These are phyloP conservation scores for Cymbopogon citratus DNA, from an alignment of 176 grass and related monocot genomes.

Conservation along the genomic window DNA sequence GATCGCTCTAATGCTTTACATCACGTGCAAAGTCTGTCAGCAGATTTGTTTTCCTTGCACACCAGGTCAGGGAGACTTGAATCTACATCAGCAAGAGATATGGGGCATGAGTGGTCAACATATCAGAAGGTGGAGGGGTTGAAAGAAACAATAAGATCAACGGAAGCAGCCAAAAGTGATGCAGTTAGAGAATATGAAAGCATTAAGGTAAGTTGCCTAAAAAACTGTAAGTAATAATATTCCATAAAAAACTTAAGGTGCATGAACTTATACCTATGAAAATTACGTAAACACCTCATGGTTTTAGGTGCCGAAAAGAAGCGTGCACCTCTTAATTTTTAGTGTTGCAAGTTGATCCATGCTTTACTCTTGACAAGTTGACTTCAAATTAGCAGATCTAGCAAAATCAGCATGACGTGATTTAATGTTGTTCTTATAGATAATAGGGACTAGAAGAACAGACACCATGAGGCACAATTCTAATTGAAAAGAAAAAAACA, in stretches of 20 bases:
- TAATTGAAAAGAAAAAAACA: background rate
- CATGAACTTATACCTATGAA: background rate
- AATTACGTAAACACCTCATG: background rate
- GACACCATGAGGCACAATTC: background rate
- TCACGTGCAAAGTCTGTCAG: slow-evolving; percentile 58
- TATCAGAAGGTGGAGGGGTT: slow-evolving; percentile 68
- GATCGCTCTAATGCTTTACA: slow-evolving; percentile 80
- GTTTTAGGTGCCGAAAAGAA: background rate
- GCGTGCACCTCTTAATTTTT: background rate
- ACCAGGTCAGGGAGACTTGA: slow-evolving; percentile 58
- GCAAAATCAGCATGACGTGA: background rate
- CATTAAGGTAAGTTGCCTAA: slow-evolving; percentile 66
- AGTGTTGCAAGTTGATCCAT: background rate
- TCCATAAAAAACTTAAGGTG: background rate
- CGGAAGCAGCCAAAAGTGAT: slow-evolving; percentile 65
- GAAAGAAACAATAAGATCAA: slow-evolving; percentile 72
- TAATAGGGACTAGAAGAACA: background rate
- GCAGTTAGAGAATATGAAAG: slow-evolving; percentile 76
- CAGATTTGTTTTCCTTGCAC: slow-evolving; percentile 63
- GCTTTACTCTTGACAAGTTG: background rate
- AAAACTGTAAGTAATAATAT: background rate
- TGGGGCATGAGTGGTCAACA: slow-evolving; percentile 51
- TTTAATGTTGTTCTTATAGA: background rate
- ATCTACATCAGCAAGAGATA: slow-evolving; percentile 52
- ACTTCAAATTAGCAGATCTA: background rate